These are phyloP conservation scores for Fusarium acutatum DNA, from an alignment of 2,329 filamentous ascomycete genomes.

Conservation along the genomic window DNA sequence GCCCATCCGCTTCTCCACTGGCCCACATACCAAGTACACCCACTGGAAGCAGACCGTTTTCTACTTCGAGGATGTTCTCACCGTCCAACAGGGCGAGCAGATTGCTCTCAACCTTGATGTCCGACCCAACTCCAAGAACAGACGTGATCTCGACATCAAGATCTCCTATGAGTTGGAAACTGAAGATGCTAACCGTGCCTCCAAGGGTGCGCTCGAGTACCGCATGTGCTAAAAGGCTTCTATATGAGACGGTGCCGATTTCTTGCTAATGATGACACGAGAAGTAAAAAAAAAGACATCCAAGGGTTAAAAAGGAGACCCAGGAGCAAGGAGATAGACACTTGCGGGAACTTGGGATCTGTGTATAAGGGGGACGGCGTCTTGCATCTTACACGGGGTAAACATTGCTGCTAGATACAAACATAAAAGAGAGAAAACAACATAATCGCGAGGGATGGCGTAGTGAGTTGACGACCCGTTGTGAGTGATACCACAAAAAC, in stretches of 20 bases:
- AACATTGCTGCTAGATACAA: slow-evolving; percentile 34
- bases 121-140: slow-evolving; percentile 92
- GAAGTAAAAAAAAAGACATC: slow-evolving; percentile 13
- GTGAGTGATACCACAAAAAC: slow-evolving; percentile 42
- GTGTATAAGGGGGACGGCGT: slow-evolving; percentile 40
- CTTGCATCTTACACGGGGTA: slow-evolving; percentile 38
- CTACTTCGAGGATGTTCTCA: slow-evolving; percentile 93
- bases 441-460: slow-evolving; percentile 27
- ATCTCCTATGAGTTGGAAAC: slow-evolving; percentile 85
- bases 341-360: slow-evolving; percentile 28
- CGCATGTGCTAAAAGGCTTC: slow-evolving; percentile 69
- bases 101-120: slow-evolving; percentile 79
- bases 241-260: slow-evolving; percentile 5
- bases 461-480: slow-evolving; percentile 40
- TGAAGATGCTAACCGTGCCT: slow-evolving; percentile 73
- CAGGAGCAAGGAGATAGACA: slow-evolving; percentile 21
- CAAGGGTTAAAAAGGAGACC: not conserved
- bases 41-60: slow-evolving; percentile 99
- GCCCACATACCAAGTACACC: slow-evolving; percentile 98
- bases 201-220: slow-evolving; percentile 79
- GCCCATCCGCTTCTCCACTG: slow-evolving; percentile 94
- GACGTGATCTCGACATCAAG: slow-evolving; percentile 91
- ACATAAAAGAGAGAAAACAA: slow-evolving; percentile 21
- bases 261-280: slow-evolving; percentile 41
- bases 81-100: slow-evolving; percentile 86